Conservation (phyloP, 108 stramenopile genomes). For the Skeletonema costatum region DNA sequence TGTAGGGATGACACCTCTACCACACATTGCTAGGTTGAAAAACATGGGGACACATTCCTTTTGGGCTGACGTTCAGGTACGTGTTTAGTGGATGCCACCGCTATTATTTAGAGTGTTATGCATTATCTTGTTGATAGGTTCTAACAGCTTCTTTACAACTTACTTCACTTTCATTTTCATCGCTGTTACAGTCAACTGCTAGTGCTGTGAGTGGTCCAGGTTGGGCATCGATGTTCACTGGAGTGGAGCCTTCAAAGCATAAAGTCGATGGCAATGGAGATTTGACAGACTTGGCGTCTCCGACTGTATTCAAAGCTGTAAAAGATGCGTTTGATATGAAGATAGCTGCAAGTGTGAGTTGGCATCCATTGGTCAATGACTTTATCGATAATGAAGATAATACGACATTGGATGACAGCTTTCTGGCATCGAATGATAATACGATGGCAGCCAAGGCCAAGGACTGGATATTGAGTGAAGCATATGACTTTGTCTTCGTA, state of each 20-base stretch:
- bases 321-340: conserved; percentile 6
- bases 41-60: conserved; percentile 2
- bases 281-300: not conserved
- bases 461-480: conserved; percentile 6
- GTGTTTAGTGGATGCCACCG: too few species aligned
- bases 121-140: too few species aligned
- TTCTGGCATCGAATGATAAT: not conserved
- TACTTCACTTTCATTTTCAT: too few species aligned
- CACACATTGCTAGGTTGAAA: not conserved
- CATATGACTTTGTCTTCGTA: conserved; percentile 11
- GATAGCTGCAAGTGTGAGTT: not conserved
- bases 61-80: conserved; percentile 1
- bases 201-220: conserved; percentile 9
- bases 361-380: conserved; percentile 10
- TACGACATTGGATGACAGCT: not conserved
- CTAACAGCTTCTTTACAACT: too few species aligned
- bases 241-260: conserved; percentile 6
- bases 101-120: too few species aligned
- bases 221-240: conserved; percentile 10
- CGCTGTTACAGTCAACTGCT: not conserved
- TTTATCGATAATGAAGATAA: conserved; percentile 8
- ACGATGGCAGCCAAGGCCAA: conserved; percentile 1
- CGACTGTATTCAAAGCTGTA: not conserved
- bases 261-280: conserved; percentile 5
- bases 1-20: conserved; percentile 8